Base-by-base conservation (phyloP, 2,329 filamentous ascomycete genomes). In the Penicillium occitanis region DNA sequence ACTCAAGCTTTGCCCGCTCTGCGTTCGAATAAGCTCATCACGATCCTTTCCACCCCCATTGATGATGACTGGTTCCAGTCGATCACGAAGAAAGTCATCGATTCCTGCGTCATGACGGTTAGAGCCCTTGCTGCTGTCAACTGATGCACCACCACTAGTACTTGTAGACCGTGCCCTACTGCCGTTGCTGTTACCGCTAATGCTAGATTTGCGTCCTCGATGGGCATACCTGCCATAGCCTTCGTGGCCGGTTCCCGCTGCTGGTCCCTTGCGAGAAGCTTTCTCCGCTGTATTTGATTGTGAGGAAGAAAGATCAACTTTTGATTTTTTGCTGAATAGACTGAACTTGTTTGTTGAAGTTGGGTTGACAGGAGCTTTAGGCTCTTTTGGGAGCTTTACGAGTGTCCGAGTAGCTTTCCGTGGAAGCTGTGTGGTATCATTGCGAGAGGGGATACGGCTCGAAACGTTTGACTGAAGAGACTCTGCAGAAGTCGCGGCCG, bases 211-310 rank as follows among this genome's bases (percentile, higher is more conserved):
- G 62, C 82, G 77, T 53, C 81, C 81, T 50, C 81, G 76, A 64
- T 78, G 76, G 4, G 76, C 75, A 71, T 83, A 82, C 69, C 77
- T 83, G 13, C 81, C 81, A 69, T 85, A 85, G 33, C 80, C 81
- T 79, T 98, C 94, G 73, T 98, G 93, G 0, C 94, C 94, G 44
- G 94, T 98, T n/a, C 94, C 94, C 48, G 94, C 94, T 17, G 86
- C 87, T 25, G 94, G 94, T 0, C 94, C 93, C 77, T 92, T 94
- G 33, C 90, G 86, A 28, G 81, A 68, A 7, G 81, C 74, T 69
- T 85, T 88, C 8, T 89, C 87, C 44, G 84, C 83, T 73, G 85
- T 87, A n/a, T 88, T 85, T 0, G 75, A 67, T 22, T 76, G 77
- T 11, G 78, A 67, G n/a, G 77, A 74, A 50, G 87, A 83, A 3